Conservation (phyloP, 306 rosid species). For the Medicago ruthenica region DNA sequence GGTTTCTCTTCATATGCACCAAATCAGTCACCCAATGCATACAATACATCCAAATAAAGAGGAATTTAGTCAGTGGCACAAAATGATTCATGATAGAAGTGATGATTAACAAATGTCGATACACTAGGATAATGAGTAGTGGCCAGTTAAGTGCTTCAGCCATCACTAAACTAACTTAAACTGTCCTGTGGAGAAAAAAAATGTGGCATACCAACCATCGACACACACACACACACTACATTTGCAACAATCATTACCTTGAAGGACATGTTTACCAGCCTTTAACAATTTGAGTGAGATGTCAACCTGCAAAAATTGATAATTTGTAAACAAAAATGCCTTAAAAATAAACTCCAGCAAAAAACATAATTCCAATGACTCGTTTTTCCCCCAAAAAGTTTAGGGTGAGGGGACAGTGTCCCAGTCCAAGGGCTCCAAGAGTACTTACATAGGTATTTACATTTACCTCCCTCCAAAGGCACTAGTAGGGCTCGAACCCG, state of each 20-base stretch:
- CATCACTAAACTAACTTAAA: constrained; percentile 6
- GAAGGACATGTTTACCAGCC: constrained; percentile 96
- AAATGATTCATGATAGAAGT: constrained; percentile 13
- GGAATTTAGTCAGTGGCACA: constrained; percentile 43
- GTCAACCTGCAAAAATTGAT: constrained; percentile 66
- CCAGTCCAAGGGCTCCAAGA: too few relatives aligned
- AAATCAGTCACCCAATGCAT: constrained; percentile 54
- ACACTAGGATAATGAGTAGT: too few relatives aligned
- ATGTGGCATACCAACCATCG: not conserved
- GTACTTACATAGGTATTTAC: too few relatives aligned
- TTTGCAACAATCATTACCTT: constrained; percentile 59
- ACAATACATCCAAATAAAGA: constrained; percentile 42
- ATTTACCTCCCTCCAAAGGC: too few relatives aligned
- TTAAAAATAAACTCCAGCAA: constrained; percentile 11
- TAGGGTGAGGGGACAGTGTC: too few relatives aligned
- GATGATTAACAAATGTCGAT: too few relatives aligned
- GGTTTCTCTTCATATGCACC: constrained; percentile 86
- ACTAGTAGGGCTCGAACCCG: too few relatives aligned
- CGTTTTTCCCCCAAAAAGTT: too few relatives aligned
- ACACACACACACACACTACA: not conserved
- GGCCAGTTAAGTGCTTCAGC: not conserved
- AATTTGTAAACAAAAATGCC: not conserved
- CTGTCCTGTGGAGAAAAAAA: not conserved
- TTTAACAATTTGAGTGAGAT: constrained; percentile 72
- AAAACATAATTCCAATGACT: not conserved